A percentile compares a stretch with the other conserved stretches of the same genome.
These are phyloP conservation scores for Remersonia thermophila DNA, from an alignment of 2,329 filamentous ascomycete genomes.

Conservation along the genomic window DNA sequence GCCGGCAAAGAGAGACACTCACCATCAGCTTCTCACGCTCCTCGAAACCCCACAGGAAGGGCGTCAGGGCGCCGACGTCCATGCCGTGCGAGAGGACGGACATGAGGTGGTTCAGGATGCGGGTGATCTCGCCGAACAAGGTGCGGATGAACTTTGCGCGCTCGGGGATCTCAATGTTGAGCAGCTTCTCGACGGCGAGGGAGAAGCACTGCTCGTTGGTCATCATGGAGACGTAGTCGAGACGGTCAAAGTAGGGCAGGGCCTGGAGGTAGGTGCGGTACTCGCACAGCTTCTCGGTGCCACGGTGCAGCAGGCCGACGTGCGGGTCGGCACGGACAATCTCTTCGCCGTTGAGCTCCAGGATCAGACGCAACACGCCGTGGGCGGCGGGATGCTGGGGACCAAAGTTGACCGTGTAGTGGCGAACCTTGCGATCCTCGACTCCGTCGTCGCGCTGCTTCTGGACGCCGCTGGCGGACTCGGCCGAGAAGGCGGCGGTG, in stretches of 20 bases:
- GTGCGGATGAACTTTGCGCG: constrained; percentile 96
- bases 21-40: constrained; percentile 99
- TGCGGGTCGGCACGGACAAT: constrained; percentile 94
- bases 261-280: constrained; percentile 99
- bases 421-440: constrained; percentile 71
- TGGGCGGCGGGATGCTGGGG: constrained; percentile 97
- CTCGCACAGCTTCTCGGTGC: constrained; percentile 99
- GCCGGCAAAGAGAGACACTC: constrained; percentile 22
- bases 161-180: constrained; percentile 92
- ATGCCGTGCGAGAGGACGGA: constrained; percentile 93
- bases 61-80: constrained; percentile 96
- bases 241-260: constrained; percentile 93
- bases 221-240: constrained; percentile 99
- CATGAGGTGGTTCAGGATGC: constrained; percentile 95
- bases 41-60: constrained; percentile 98
- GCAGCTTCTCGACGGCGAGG: constrained; percentile 90
- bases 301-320: constrained; percentile 88
- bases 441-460: constrained; percentile 37
- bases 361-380: constrained; percentile 92
- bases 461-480: constrained; percentile 26
- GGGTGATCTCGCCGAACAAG: constrained; percentile 87
- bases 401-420: constrained; percentile 99
- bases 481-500: too few species aligned
- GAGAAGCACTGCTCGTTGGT: constrained; percentile 98
- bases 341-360: constrained; percentile 95